Conservation (phyloP, 2,329 filamentous ascomycete genomes). For the Arthroderma sp. region DNA sequence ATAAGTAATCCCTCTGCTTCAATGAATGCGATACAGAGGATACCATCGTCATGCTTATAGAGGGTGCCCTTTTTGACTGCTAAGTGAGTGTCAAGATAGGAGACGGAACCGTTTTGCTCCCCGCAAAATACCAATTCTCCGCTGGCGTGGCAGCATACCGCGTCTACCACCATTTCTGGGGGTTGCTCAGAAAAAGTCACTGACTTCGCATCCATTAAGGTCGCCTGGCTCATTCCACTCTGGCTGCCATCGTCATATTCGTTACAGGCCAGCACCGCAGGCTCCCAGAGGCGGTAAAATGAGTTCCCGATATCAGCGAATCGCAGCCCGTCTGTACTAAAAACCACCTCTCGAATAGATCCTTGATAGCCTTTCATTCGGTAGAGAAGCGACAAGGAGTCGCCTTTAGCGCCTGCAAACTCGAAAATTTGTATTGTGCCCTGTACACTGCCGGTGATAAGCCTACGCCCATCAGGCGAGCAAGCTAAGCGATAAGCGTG, state of each 20-base stretch:
- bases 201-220: background rate
- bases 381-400: background rate
- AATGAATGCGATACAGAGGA: conserved; percentile 12
- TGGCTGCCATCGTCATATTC: conserved; percentile 14
- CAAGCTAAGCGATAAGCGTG: conserved; percentile 17
- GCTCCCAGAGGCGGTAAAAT: conserved; percentile 4
- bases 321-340: conserved; percentile 2
- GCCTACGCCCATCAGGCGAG: conserved; percentile 15
- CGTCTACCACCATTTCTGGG: conserved; percentile 16
- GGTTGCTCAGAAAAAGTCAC: conserved; percentile 8
- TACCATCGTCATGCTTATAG: conserved; percentile 15
- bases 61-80: conserved; percentile 10
- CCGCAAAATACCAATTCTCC: conserved; percentile 22
- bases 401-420: conserved; percentile 9
- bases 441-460: conserved; percentile 14
- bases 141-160: conserved; percentile 15
- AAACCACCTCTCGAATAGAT: background rate
- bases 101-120: conserved; percentile 25
- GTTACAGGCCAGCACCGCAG: conserved; percentile 2
- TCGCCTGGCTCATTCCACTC: conserved; percentile 5
- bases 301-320: background rate
- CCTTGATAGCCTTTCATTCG: background rate
- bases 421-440: conserved; percentile 18
- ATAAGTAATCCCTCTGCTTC: conserved; percentile 13
- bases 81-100: conserved; percentile 16